Evolutionary conservation across 2,329 filamentous ascomycete genomes (phyloP), one percentile per base, ranked within the genome.

Genomic region (Chalara sp.): DNA sequence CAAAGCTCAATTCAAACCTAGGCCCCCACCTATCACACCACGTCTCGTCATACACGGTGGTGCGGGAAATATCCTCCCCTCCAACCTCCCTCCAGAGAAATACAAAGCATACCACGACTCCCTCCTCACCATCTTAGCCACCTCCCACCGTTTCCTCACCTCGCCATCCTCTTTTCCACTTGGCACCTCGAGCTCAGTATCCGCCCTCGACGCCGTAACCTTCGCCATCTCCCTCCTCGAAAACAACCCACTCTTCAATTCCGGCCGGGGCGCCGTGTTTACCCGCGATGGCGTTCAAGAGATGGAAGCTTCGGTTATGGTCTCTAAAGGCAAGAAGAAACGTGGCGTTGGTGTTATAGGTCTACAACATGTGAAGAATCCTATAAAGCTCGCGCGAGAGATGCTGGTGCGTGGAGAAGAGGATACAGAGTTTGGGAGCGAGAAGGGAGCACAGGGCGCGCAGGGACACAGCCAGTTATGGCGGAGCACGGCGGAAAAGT

Each of bases 241-340:
- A 70, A 75, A 95, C 63, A 81, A 90, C 62, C 77, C 84, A 2
- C 78, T 95, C 5, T 95, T 93, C 76, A 96, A 96, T 70, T 83
- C 83, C 51, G 89, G 83, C 6, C 84, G 83, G 61, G 91, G 91
- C 48, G 87, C 89, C 47, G 89, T 95, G 21, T 96, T 95, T 68
- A 95, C 89, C 0, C 81, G 84, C 47, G 83, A 86, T 57, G 91
- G 90, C 13, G 78, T 83, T 55, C 90, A 91, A 65, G 87, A 96
- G 70, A 82, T 95, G 54, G 90, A 96, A 69, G 87, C 88, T 1
- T 87, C 83, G 6, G 80, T 95, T 47, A 95, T 95, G 89, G 86
- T 95, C 0, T 87, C 85, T 2, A 76, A 76, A 31, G 86, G 84
- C 0, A 73, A 75, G 51, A 77, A 81, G 40, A 96, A 95, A 72